phyloP scores from a whole-genome alignment of 2,329 filamentous ascomycete species.

The Curvularia sp. region DNA sequence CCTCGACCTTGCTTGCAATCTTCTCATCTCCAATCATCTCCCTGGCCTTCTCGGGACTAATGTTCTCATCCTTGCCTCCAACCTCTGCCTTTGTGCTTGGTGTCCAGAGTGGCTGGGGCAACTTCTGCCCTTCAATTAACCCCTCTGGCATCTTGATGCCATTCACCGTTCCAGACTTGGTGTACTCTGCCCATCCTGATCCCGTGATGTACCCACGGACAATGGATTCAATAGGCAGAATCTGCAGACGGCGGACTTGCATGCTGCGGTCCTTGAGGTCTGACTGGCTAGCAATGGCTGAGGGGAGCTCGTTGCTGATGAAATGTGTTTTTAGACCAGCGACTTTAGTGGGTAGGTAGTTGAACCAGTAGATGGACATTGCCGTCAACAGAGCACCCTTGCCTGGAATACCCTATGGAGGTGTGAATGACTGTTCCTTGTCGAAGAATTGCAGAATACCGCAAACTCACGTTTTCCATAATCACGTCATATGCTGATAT shows the following conservation, averaged over 20 bases:
- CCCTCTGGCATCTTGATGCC: conserved; percentile 73
- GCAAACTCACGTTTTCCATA: conserved; percentile 72
- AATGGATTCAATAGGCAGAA: conserved; percentile 82
- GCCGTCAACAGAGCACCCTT: conserved; percentile 73
- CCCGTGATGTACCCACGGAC: conserved; percentile 92
- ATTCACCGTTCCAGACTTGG: conserved; percentile 77
- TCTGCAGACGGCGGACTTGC: conserved; percentile 75
- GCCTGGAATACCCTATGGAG: conserved; percentile 71
- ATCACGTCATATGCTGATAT: conserved; percentile 96
- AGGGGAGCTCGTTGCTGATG: conserved; percentile 64
- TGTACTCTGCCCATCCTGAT: conserved; percentile 82
- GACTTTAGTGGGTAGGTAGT: conserved; percentile 63
- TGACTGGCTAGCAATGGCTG: conserved; percentile 53
- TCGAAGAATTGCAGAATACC: background rate
- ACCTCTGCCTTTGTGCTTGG: conserved; percentile 85
- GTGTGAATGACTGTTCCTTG: too few species aligned
- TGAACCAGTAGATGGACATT: conserved; percentile 72
- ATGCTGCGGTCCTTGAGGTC: conserved; percentile 69
- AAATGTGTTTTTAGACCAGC: conserved; percentile 70
- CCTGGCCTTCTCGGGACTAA: conserved; percentile 68
- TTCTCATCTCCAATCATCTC: conserved; percentile 68
- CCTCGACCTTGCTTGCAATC: conserved; percentile 70
- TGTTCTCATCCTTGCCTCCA: conserved; percentile 86
- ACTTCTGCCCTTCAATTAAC: conserved; percentile 72
- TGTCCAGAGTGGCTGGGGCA: conserved; percentile 75